Base-by-base conservation (phyloP, 2,329 filamentous ascomycete genomes). In the Phyllosticta citrichinensis region DNA sequence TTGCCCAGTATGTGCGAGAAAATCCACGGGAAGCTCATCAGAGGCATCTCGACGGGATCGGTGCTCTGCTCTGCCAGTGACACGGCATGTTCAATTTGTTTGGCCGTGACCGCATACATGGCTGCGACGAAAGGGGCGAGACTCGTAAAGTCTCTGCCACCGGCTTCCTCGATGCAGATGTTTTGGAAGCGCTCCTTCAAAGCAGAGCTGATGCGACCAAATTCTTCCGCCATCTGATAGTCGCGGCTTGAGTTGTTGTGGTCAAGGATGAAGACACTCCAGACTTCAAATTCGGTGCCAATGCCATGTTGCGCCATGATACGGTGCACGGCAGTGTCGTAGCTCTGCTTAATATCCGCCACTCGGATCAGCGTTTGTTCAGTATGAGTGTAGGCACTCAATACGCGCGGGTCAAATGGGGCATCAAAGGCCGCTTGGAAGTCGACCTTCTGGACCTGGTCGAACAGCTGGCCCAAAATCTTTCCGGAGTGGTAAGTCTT, bases 1-100 rank as follows among this genome's bases (percentile, higher is more conserved):
- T 80, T 80, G 1, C 87, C 86, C 3, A 96, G 78, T 62, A 91
- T 82, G 53, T 81, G 80, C 12, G 85, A 80, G 65, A 97, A 96
- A 1, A 97, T 77, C 94, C 94, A 99, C 0, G 94, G 93, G 67
- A 97, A 97, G 62, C 87, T 94, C 67, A 97, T 94, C 9, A 97
- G 77, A 0, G 94, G 93, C 80, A 91, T 87, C 2, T 77, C 88
- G 77, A 89, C 85, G 2, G 75, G 75, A 11, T 73, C 75, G 68
- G 75, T 74, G 20, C 69, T 70, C n/a, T 70, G 61, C 2, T 71
- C 70, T 40, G 77, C 77, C 66, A 85, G 81, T 20, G 77, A 72
- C 4, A 87, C 72, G 0, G 86, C 86, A 27, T 79, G 75, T 17
- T 80, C 78, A 33, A 89, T 80, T 69, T 96, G 86, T 58, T 87